Percentiles rank a stretch among this genome's conserved stretches.
Evolutionary conservation across 1,284 basidiomycete genomes (phyloP).

Genomic region (Cystobasidium sp.): DNA sequence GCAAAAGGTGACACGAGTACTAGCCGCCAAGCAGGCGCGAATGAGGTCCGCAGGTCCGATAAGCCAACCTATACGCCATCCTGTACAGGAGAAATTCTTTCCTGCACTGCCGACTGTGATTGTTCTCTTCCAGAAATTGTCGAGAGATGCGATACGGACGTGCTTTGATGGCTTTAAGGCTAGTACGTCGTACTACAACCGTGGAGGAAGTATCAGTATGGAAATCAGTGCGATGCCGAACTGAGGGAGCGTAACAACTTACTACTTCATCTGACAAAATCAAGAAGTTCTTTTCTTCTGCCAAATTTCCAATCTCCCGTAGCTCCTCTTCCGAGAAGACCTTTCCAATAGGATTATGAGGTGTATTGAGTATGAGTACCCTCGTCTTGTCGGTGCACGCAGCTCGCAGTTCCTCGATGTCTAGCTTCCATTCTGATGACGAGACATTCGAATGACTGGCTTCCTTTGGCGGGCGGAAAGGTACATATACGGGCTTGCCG

Average conservation of each 20-base stretch:
- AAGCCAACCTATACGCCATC: conserved; percentile 97
- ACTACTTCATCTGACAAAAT: conserved; percentile 97
- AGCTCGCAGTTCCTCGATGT: conserved; percentile 78
- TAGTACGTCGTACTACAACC: conserved; percentile 81
- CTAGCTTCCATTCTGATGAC: conserved; percentile 78
- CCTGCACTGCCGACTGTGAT: conserved; percentile 74
- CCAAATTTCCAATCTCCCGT: conserved; percentile 78
- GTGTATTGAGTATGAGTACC: conserved; percentile 85
- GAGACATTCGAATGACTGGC: conserved; percentile 59
- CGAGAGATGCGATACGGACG: conserved; percentile 84
- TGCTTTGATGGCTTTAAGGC: conserved; percentile 87
- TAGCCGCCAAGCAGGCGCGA: conserved; percentile 81
- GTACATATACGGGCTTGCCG: conserved; percentile 83
- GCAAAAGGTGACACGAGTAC: conserved; percentile 93
- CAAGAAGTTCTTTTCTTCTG: conserved; percentile 88
- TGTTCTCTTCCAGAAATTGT: conserved; percentile 80
- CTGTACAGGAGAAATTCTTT: conserved; percentile 91
- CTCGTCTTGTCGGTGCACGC: conserved; percentile 85
- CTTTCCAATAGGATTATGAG: conserved; percentile 69
- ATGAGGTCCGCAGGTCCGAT: conserved; percentile 85
- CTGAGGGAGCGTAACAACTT: conserved; percentile 55
- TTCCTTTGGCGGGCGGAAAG: conserved; percentile 77
- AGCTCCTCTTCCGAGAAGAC: conserved; percentile 86
- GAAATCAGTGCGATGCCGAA: neutral
- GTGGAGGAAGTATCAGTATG: neutral